These are phyloP conservation scores for Moelleriella libera DNA, from an alignment of 2,329 filamentous ascomycete species.

Conservation along the genomic window DNA sequence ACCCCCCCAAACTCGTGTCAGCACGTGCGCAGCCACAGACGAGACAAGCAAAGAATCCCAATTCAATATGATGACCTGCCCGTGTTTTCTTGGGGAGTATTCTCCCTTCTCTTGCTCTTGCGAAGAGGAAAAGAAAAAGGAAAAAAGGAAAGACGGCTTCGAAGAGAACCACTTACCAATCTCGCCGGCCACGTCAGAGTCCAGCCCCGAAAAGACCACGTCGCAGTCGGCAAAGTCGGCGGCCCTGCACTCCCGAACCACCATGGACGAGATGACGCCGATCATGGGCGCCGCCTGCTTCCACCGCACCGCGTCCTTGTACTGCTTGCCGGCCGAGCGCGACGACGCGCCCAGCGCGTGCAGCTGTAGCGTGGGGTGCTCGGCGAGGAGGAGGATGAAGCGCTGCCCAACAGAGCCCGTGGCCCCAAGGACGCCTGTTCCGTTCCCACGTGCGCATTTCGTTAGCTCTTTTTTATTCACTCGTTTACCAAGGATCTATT, in stretches of 20 bases:
- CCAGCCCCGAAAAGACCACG: conserved; percentile 82
- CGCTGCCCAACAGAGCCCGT: conserved; percentile 92
- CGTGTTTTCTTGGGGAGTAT: neutral
- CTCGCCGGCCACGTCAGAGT: conserved; percentile 83
- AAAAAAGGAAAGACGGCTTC: neutral
- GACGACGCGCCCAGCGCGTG: conserved; percentile 83
- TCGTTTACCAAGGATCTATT: neutral
- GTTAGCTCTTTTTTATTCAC: neutral
- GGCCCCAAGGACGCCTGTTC: conserved; percentile 63
- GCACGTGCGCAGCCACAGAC: too few species aligned
- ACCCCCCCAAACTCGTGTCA: too few species aligned
- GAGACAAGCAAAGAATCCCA: too few species aligned
- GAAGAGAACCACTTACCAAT: conserved; percentile 47
- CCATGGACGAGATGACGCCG: conserved; percentile 54
- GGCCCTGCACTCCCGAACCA: conserved; percentile 75
- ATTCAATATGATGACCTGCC: too few species aligned
- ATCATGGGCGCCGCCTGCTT: conserved; percentile 83
- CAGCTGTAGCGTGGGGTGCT: conserved; percentile 76
- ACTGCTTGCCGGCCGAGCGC: conserved; percentile 82
- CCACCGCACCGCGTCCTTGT: conserved; percentile 89
- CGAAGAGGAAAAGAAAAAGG: neutral
- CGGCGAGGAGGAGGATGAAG: conserved; percentile 81
- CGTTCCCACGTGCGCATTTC: too few species aligned
- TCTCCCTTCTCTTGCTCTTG: neutral
- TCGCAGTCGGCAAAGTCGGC: conserved; percentile 81